Percentiles rank a stretch among this genome's conserved stretches.
Evolutionary conservation across 495 filamentous ascomycete species (phyloP).

Genomic region (Penicillium coprophilum): DNA sequence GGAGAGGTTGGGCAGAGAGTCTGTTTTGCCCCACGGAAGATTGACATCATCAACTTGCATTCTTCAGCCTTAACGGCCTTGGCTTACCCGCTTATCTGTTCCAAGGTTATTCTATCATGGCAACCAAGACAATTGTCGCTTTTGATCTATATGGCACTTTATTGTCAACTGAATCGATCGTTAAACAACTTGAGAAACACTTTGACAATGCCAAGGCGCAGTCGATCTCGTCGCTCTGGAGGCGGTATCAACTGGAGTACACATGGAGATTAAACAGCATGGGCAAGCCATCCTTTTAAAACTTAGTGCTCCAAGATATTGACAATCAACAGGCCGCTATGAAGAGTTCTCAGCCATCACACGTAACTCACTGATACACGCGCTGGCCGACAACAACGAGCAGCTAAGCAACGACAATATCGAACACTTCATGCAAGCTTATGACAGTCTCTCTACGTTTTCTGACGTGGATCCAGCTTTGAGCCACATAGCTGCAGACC

Average conservation of each 20-base stretch:
- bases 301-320: background rate
- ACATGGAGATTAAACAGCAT: slow-evolving; percentile 82
- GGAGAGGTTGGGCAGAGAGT: slow-evolving; percentile 3
- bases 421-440: slow-evolving; percentile 58
- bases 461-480: slow-evolving; percentile 61
- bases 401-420: slow-evolving; percentile 43
- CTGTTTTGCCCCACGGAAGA: slow-evolving; percentile 10
- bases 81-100: background rate
- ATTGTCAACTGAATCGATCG: slow-evolving; percentile 68
- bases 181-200: slow-evolving; percentile 48
- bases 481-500: slow-evolving; percentile 37
- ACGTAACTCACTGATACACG: slow-evolving; percentile 59
- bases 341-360: slow-evolving; percentile 67
- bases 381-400: slow-evolving; percentile 55
- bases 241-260: slow-evolving; percentile 73
- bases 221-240: slow-evolving; percentile 56
- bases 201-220: slow-evolving; percentile 55
- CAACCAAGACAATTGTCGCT: slow-evolving; percentile 50
- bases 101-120: slow-evolving; percentile 11
- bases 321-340: slow-evolving; percentile 50
- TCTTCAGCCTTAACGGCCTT: background rate
- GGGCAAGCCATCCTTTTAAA: slow-evolving; percentile 44
- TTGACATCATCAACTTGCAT: slow-evolving; percentile 16
- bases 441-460: slow-evolving; percentile 69
- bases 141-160: slow-evolving; percentile 79